These are phyloP conservation scores for Yarrowia sp. DNA, from an alignment of 805 yeast genomes.

Conservation along the genomic window DNA sequence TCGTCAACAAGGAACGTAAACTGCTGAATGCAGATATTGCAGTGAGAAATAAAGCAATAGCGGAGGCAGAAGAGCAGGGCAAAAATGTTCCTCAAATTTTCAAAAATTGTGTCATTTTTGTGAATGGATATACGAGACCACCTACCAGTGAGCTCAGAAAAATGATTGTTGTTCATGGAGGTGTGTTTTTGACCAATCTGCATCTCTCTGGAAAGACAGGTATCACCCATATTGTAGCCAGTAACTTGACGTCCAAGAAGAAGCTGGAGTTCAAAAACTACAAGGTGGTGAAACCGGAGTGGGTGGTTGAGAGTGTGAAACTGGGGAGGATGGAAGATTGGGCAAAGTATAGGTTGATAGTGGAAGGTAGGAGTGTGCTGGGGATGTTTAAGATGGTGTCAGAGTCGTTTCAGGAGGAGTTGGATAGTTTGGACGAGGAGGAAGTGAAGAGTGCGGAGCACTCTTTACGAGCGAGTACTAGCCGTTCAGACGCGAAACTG, in stretches of 20 bases:
- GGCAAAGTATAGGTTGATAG: slow-evolving; percentile 51
- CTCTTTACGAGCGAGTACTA: too few species aligned
- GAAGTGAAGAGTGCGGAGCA: too few species aligned
- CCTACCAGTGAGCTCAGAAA: slow-evolving; percentile 70
- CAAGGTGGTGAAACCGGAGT: slow-evolving; percentile 75
- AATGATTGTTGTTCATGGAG: slow-evolving; percentile 74
- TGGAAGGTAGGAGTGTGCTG: not conserved
- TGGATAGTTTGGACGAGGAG: not conserved
- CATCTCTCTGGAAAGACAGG: slow-evolving; percentile 52
- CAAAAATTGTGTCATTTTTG: slow-evolving; percentile 61
- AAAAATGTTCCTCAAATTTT: slow-evolving; percentile 49
- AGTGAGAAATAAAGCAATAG: slow-evolving; percentile 50
- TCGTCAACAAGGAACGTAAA: slow-evolving; percentile 50
- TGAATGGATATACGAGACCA: slow-evolving; percentile 89
- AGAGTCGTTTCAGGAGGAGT: slow-evolving; percentile 1
- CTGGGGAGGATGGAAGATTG: slow-evolving; percentile 55
- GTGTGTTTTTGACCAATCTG: slow-evolving; percentile 53
- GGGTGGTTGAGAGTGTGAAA: slow-evolving; percentile 70
- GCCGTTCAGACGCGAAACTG: too few species aligned
- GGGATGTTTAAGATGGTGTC: slow-evolving; percentile 1
- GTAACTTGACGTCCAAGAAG: slow-evolving; percentile 74
- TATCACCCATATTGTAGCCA: slow-evolving; percentile 84
- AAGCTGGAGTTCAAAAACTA: slow-evolving; percentile 59
- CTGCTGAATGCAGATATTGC: slow-evolving; percentile 39
- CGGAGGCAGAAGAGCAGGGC: slow-evolving; percentile 34